These are phyloP conservation scores for Nakazawaea laoshanensis DNA, from an alignment of 805 yeast genomes.

Conservation along the genomic window DNA sequence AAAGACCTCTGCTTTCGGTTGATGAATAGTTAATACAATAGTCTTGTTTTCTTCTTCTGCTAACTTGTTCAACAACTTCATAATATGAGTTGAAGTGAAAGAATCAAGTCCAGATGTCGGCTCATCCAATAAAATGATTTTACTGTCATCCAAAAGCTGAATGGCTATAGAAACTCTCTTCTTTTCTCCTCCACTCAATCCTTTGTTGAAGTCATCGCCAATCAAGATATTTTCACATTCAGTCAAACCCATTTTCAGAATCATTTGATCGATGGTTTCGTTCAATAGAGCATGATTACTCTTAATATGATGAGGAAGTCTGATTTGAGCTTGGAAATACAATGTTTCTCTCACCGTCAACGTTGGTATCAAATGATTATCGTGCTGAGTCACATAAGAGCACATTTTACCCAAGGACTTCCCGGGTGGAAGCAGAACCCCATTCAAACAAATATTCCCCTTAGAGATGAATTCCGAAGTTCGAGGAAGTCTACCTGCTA, in stretches of 20 bases:
- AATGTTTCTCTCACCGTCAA: conserved; percentile 76
- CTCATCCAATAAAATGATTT: conserved; percentile 69
- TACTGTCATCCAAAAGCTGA: conserved; percentile 66
- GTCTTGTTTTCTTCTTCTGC: conserved; percentile 53
- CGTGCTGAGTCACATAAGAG: conserved; percentile 80
- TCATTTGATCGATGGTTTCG: conserved; percentile 42
- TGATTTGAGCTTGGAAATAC: conserved; percentile 57
- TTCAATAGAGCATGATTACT: conserved; percentile 31
- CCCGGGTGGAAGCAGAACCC: conserved; percentile 19
- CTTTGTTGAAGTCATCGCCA: conserved; percentile 52
- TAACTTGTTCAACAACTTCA: conserved; percentile 48
- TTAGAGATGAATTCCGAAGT: conserved; percentile 16
- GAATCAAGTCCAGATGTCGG: conserved; percentile 88
- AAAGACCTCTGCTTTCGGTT: conserved; percentile 66
- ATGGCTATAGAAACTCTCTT: conserved; percentile 77
- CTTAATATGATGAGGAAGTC: conserved; percentile 38
- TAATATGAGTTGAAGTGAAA: conserved; percentile 62
- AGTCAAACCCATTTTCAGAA: conserved; percentile 56
- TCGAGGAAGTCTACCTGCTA: conserved; percentile 47
- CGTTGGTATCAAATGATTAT: conserved; percentile 58
- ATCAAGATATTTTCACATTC: conserved; percentile 73
- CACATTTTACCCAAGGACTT: conserved; percentile 33
- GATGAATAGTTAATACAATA: conserved; percentile 70
- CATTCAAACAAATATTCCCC: conserved; percentile 40
- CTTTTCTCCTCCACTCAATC: conserved; percentile 75